Base-by-base conservation (phyloP, 2,329 filamentous ascomycete genomes). In the Nannizziopsis arthrosporioides region DNA sequence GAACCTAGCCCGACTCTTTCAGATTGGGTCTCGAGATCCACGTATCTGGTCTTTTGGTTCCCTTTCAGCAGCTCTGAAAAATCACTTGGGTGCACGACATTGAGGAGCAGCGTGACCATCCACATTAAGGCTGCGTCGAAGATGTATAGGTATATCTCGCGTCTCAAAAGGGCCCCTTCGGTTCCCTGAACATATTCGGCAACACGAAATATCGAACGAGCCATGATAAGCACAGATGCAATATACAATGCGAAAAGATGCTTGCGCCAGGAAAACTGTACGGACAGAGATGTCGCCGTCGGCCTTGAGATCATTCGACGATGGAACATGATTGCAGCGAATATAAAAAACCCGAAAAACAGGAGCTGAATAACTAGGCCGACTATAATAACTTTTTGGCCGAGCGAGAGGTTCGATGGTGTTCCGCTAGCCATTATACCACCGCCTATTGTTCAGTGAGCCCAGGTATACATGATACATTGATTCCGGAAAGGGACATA, bases 311-410 rank as follows among this genome's bases (percentile, higher is more conserved):
- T 50, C n/a, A 76, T 64, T 2, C 72, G 64, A 2, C 53, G 44
- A 53, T 80, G 71, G 61, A 79, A 78, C 0, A 74, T 50, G 2
- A 68, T 53, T 0, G 74, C 68, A 1, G 70, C 69, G 3, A 70
- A 48, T 32, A 75, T 60, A 55, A 82, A 82, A 32, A 80, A 61
- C 17, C 67, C 68, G 52, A 82, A 80, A 48, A 76, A 70, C 37
- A 76, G 35, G 18, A 82, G 67, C 56, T 82, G 79, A 12, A 80
- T 59, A 30, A 74, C 58, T 2, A 82, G 63, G 1, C 79, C 78
- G 1, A 55, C 71, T 6, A 81, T 61, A n/a, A 81, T 71, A 42
- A 81, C 64, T 12, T 57, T 49, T 42, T 59, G 54, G 8, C 60
- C 61, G 10, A 48, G 41, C 5, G 49, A 51, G 9, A 51, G 41